These are phyloP conservation scores for Lunularia cruciata DNA, from an alignment of 225 moss, liverwort and hornwort species.

Conservation along the genomic window DNA sequence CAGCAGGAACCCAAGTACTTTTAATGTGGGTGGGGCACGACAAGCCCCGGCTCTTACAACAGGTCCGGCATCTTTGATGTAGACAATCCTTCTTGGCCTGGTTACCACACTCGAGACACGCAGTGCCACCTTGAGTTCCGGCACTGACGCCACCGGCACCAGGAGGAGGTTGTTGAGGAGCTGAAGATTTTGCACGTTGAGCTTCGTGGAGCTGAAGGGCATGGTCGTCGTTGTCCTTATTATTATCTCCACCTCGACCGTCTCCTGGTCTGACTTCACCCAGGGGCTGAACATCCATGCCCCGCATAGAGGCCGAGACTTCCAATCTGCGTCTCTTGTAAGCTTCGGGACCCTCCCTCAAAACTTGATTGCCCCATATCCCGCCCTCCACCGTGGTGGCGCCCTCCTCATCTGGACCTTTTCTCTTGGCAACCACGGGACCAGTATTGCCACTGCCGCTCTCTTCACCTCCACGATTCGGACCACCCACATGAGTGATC, in stretches of 20 bases:
- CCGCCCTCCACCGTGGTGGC: slow-evolving; percentile 44
- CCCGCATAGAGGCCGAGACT: slow-evolving; percentile 39
- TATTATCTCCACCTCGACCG: slow-evolving; percentile 36
- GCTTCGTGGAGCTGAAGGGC: slow-evolving; percentile 40
- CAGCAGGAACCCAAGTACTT: slow-evolving; percentile 98
- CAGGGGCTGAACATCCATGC: slow-evolving; percentile 44
- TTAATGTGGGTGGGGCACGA: slow-evolving; percentile 90
- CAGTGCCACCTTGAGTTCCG: slow-evolving; percentile 59
- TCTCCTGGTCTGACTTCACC: slow-evolving; percentile 43
- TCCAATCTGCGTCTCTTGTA: slow-evolving; percentile 54
- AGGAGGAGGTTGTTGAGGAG: slow-evolving; percentile 25
- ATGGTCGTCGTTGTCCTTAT: slow-evolving; percentile 37
- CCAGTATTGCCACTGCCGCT: slow-evolving; percentile 52
- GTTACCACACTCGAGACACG: slow-evolving; percentile 95
- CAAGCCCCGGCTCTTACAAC: slow-evolving; percentile 96
- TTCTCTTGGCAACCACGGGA: slow-evolving; percentile 29
- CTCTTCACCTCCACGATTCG: slow-evolving; percentile 52
- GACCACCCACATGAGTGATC: slow-evolving; percentile 47
- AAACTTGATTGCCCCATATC: slow-evolving; percentile 43
- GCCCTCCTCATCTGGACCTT: slow-evolving; percentile 42
- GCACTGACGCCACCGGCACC: slow-evolving; percentile 40
- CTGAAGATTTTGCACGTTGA: slow-evolving; percentile 36
- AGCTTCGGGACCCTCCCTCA: slow-evolving; percentile 41
- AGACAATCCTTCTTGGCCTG: slow-evolving; percentile 97
- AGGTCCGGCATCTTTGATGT: slow-evolving; percentile 88